Conservation (phyloP, 257 asterid genomes). For the Cinchona pubescens region DNA sequence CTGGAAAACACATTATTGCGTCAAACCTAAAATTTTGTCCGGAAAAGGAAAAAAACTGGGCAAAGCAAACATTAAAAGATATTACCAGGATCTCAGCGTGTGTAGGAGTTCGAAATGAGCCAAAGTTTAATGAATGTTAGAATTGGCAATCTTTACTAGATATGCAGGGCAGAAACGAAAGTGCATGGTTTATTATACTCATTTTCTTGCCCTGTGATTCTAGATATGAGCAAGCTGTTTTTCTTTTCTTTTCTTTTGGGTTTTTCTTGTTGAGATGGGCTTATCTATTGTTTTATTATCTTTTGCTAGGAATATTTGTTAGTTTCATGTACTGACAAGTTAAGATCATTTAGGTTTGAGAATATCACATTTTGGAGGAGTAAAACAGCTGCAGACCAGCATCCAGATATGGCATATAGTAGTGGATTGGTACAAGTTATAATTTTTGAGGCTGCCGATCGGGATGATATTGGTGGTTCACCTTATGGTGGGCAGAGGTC, state of each 20-base stretch:
- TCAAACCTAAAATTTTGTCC: too few species aligned
- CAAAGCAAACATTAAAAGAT: too few species aligned
- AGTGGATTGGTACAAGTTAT: slow-evolving; percentile 84
- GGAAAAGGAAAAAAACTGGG: neutral
- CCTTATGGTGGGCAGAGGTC: slow-evolving; percentile 98
- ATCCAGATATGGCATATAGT: slow-evolving; percentile 51
- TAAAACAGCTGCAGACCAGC: slow-evolving; percentile 57
- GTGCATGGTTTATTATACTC: neutral
- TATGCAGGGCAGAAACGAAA: neutral
- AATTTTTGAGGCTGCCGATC: slow-evolving; percentile 85
- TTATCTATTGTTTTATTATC: too few species aligned
- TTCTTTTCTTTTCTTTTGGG: neutral
- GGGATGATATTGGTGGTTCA: slow-evolving; percentile 94
- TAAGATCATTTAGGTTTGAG: slow-evolving; percentile 61
- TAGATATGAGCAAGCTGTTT: neutral
- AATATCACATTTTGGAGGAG: slow-evolving; percentile 92
- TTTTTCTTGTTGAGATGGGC: neutral
- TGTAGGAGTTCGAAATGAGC: neutral
- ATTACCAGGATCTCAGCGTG: too few species aligned
- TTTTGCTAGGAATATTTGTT: too few species aligned
- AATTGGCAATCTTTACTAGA: neutral
- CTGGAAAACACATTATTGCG: too few species aligned
- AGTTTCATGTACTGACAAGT: neutral
- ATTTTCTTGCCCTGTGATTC: neutral
- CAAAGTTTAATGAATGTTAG: neutral